A percentile compares a stretch with the other conserved stretches of the same genome.
Evolutionary conservation across 208 protist genomes (phyloP).

Genomic region (Wallacemonas sp.): DNA sequence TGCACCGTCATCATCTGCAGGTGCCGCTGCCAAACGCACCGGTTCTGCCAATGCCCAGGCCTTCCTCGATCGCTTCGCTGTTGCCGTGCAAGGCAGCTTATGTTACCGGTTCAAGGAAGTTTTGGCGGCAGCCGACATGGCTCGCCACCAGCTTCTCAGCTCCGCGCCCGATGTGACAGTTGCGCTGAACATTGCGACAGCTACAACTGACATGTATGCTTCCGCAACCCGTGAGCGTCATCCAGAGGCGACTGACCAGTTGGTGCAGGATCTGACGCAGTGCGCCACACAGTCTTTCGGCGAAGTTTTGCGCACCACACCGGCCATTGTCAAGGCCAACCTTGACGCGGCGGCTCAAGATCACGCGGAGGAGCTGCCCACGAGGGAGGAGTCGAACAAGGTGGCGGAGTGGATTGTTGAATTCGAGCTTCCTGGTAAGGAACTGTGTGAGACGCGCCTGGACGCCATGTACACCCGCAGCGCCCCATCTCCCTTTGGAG

Average conservation of each 20-base stretch:
- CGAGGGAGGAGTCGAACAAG: constrained; percentile 24
- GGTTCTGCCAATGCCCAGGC: neutral
- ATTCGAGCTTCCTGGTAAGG: constrained; percentile 23
- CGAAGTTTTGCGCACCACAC: neutral
- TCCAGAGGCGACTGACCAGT: neutral
- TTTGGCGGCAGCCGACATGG: constrained; percentile 37
- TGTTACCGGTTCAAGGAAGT: constrained; percentile 29
- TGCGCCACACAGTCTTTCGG: constrained; percentile 3
- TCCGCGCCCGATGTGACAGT: constrained; percentile 47
- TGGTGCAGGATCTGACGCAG: neutral
- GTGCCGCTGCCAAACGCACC: constrained; percentile 12
- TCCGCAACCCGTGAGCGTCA: neutral
- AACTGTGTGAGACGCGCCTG: constrained; percentile 14
- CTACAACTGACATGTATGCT: constrained; percentile 13
- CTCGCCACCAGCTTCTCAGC: constrained; percentile 34
- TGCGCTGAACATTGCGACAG: constrained; percentile 21
- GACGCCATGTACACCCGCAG: constrained; percentile 14
- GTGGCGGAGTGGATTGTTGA: constrained; percentile 46
- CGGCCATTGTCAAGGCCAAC: constrained; percentile 1
- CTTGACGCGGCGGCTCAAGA: constrained; percentile 4
- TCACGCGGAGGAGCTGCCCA: constrained; percentile 2
- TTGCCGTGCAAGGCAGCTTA: constrained; percentile 5
- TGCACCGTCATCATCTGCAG: too few species aligned
- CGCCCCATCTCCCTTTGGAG: neutral
- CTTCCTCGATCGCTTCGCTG: constrained; percentile 6